A percentile compares a stretch with the other conserved stretches of the same genome.
phyloP scores from a whole-genome alignment of 2,329 filamentous ascomycete species.

The Botrytis aclada region DNA sequence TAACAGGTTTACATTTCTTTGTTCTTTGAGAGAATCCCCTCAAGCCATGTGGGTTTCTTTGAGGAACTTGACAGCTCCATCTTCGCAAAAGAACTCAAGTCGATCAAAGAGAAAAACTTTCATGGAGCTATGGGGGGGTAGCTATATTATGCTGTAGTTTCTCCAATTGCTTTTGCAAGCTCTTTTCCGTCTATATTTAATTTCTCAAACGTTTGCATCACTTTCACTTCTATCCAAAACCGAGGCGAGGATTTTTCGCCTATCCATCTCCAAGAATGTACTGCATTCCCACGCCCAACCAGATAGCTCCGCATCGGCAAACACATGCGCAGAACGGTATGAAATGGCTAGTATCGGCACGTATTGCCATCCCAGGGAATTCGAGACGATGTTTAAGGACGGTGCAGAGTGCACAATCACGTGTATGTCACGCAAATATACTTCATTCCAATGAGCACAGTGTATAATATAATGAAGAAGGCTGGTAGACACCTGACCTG shows the following conservation, averaged over 20 bases:
- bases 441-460: conserved; percentile 25
- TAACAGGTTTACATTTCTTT: neutral
- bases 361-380: conserved; percentile 20
- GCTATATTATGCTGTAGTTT: conserved; percentile 5
- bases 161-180: neutral
- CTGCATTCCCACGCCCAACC: conserved; percentile 12
- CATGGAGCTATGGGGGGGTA: conserved; percentile 8
- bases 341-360: conserved; percentile 19
- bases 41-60: conserved; percentile 8
- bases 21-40: neutral
- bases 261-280: conserved; percentile 18
- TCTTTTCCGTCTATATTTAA: neutral
- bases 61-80: neutral
- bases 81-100: neutral
- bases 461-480: conserved; percentile 31
- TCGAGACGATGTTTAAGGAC: conserved; percentile 19
- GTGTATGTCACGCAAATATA: conserved; percentile 19
- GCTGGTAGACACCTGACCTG: conserved; percentile 29
- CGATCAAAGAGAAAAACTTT: conserved; percentile 1
- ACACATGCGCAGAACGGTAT: neutral
- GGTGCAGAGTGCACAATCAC: conserved; percentile 18
- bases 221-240: conserved; percentile 2
- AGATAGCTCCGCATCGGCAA: conserved; percentile 1
- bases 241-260: neutral
- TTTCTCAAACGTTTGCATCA: conserved; percentile 18